Evolutionary conservation across 2,329 filamentous ascomycete genomes (phyloP).

Genomic region (Albifimbria verrucaria): DNA sequence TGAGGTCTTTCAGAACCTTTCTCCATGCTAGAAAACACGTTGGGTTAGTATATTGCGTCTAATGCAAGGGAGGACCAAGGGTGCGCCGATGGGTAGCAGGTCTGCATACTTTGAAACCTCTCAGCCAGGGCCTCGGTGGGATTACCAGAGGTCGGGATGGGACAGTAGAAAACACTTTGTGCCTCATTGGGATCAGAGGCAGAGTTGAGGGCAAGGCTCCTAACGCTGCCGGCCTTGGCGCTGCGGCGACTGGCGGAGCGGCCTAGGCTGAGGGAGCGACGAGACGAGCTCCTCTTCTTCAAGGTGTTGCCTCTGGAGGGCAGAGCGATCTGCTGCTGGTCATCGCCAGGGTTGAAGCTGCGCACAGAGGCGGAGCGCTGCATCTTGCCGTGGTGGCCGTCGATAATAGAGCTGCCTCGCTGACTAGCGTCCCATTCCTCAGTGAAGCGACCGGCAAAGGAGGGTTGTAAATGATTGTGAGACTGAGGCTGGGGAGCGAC

Average conservation of each 20-base stretch:
- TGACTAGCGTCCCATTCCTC: slow-evolving; percentile 71
- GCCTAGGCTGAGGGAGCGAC: slow-evolving; percentile 69
- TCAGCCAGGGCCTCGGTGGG: slow-evolving; percentile 85
- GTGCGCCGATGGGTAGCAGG: too few species aligned
- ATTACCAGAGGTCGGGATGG: slow-evolving; percentile 80
- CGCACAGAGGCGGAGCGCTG: slow-evolving; percentile 61
- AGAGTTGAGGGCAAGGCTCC: slow-evolving; percentile 72
- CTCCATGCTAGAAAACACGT: slow-evolving; percentile 69
- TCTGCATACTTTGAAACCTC: slow-evolving; percentile 79
- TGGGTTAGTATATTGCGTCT: slow-evolving; percentile 2
- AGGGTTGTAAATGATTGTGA: slow-evolving; percentile 15
- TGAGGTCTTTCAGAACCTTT: slow-evolving; percentile 91
- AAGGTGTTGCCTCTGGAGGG: slow-evolving; percentile 65
- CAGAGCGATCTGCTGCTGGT: slow-evolving; percentile 21
- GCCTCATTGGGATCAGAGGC: slow-evolving; percentile 64
- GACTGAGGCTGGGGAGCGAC: slow-evolving; percentile 15
- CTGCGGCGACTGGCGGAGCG: slow-evolving; percentile 79
- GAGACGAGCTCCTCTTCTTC: slow-evolving; percentile 82
- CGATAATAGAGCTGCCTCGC: slow-evolving; percentile 62
- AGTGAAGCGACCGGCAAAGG: slow-evolving; percentile 52
- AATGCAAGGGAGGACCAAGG: too few species aligned
- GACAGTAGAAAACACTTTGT: slow-evolving; percentile 85
- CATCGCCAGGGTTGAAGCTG: slow-evolving; percentile 48
- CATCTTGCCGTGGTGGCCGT: slow-evolving; percentile 43
- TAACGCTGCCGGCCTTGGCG: slow-evolving; percentile 81